phyloP scores from a whole-genome alignment of 805 yeast genomes.

The Wickerhamomyces silvicola region DNA sequence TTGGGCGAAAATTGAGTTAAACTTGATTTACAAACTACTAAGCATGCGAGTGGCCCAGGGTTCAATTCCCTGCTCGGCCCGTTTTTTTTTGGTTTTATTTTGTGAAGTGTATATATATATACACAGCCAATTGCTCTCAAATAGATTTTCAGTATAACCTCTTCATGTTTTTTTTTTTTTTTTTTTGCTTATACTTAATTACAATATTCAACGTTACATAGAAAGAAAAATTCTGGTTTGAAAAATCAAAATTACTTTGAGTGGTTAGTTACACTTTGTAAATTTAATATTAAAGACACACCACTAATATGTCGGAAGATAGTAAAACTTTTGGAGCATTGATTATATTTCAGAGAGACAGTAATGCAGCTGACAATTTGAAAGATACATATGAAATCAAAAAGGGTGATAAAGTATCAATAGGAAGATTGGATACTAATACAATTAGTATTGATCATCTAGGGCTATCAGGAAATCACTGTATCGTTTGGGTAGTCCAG shows the following conservation, averaged over 20 bases:
- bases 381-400: constrained; percentile 13
- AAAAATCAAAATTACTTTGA: too few species aligned
- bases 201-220: too few species aligned
- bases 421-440: constrained; percentile 37
- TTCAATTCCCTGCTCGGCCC: constrained; percentile 30
- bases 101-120: too few species aligned
- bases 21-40: constrained; percentile 8
- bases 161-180: too few species aligned
- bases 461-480: constrained; percentile 41
- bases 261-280: too few species aligned
- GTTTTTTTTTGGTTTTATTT: constrained; percentile 9
- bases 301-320: too few species aligned
- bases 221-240: too few species aligned
- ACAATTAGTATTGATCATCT: constrained; percentile 29
- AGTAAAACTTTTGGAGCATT: constrained; percentile 14
- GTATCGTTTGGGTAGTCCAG: constrained; percentile 39
- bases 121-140: too few species aligned
- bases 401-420: constrained; percentile 29
- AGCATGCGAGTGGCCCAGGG: constrained; percentile 28
- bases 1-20: constrained; percentile 22
- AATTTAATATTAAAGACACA: too few species aligned
- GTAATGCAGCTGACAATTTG: constrained; percentile 4
- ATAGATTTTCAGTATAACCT: too few species aligned
- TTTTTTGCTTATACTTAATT: too few species aligned
- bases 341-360: constrained; percentile 2